Evolutionary conservation across 192 early-diverging fungal genomes (phyloP).

Genomic region (Coemansia sp.): DNA sequence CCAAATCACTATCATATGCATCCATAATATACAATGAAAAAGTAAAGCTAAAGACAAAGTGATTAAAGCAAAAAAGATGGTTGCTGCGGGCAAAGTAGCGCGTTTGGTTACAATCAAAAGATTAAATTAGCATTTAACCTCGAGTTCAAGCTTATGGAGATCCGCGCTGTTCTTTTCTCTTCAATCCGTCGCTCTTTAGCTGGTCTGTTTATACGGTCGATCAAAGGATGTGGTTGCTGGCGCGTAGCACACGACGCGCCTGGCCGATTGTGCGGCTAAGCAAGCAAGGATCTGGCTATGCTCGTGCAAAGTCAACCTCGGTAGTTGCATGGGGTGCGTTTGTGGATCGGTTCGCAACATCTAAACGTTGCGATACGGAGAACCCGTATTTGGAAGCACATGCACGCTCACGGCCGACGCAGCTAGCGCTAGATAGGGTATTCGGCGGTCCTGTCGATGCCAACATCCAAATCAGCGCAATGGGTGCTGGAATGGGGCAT

Average conservation of each 20-base stretch:
- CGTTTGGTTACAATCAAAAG: not conserved
- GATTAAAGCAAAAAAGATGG: not conserved
- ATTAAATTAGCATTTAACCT: not conserved
- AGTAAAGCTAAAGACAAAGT: not conserved
- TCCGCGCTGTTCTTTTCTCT: not conserved
- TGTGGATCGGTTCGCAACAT: conserved; percentile 23
- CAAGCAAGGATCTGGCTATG: not conserved
- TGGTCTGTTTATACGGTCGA: not conserved
- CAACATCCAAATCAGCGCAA: conserved; percentile 16
- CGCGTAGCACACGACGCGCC: not conserved
- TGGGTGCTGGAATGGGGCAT: conserved; percentile 46
- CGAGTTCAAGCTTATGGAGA: not conserved
- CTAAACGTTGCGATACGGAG: not conserved
- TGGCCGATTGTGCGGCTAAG: not conserved
- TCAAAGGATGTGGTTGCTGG: conserved; percentile 8
- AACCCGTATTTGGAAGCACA: conserved; percentile 6
- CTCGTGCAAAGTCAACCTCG: conserved; percentile 13
- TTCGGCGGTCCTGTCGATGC: conserved; percentile 5
- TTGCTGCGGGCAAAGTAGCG: not conserved
- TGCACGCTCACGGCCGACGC: conserved; percentile 17
- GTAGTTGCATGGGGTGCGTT: conserved; percentile 49
- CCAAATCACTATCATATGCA: not conserved
- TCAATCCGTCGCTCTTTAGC: not conserved
- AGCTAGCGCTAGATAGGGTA: conserved; percentile 14
- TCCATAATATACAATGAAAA: not conserved